Evolutionary conservation across 106 monocot genomes (phyloP).

Genomic region (Acorus gramineus): DNA sequence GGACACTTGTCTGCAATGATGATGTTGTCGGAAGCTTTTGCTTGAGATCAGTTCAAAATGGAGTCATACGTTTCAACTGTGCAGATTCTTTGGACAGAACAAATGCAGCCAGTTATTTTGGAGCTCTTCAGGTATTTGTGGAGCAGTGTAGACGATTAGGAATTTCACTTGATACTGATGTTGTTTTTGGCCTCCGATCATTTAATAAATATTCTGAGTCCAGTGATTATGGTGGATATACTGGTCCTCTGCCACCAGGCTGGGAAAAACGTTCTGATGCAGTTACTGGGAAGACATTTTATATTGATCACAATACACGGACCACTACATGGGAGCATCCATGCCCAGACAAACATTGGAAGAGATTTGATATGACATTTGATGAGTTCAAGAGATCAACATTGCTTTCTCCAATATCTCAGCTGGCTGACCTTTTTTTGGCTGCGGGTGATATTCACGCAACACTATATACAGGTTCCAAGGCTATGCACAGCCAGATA

Average conservation of each 20-base stretch:
- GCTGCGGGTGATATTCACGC: conserved; percentile 99
- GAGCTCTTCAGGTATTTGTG: conserved; percentile 92
- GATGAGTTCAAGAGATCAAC: conserved; percentile 89
- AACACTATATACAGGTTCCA: conserved; percentile 94
- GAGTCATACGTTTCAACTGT: conserved; percentile 93
- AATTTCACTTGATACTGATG: conserved; percentile 65
- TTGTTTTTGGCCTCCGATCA: conserved; percentile 41
- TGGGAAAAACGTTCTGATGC: conserved; percentile 92
- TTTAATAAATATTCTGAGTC: conserved; percentile 38
- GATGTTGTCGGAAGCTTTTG: conserved; percentile 68
- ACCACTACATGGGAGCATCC: conserved; percentile 97
- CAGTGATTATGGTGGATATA: conserved; percentile 24
- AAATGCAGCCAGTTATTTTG: conserved; percentile 97
- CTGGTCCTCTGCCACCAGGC: conserved; percentile 74
- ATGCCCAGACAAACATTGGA: conserved; percentile 78
- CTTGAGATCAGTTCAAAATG: conserved; percentile 77
- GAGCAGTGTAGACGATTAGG: conserved; percentile 84
- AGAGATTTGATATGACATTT: conserved; percentile 96
- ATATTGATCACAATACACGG: conserved; percentile 84
- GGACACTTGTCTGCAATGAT: conserved; percentile 41
- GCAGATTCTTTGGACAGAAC: conserved; percentile 98
- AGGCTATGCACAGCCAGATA: conserved; percentile 99
- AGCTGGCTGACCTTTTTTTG: conserved; percentile 86
- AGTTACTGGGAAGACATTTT: conserved; percentile 83
- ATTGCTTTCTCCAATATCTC: conserved; percentile 54